Conservation (phyloP, 768 basidiomycete species). For the Gyrodon lividus region DNA sequence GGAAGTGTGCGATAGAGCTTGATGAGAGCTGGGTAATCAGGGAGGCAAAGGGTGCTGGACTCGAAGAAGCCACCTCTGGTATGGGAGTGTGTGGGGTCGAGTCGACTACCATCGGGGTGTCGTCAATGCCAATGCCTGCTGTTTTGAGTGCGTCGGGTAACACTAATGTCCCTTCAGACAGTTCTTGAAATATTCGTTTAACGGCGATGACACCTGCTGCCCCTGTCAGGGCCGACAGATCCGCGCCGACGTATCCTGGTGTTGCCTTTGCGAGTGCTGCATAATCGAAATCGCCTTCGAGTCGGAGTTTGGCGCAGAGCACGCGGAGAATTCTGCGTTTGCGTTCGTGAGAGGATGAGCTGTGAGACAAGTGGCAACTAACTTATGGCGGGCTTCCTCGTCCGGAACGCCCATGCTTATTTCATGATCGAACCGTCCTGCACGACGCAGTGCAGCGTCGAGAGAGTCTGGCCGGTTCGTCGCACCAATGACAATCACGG, state of each 20-base stretch:
- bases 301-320: constrained; percentile 75
- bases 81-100: constrained; percentile 16
- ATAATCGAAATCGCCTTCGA: constrained; percentile 90
- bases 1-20: constrained; percentile 85
- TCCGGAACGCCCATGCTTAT: constrained; percentile 98
- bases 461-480: constrained; percentile 95
- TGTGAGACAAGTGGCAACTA: constrained; percentile 24
- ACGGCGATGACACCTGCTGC: constrained; percentile 96
- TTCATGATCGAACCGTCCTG: constrained; percentile 96
- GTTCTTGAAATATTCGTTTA: constrained; percentile 86
- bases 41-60: constrained; percentile 34
- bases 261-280: constrained; percentile 83
- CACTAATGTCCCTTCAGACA: constrained; percentile 64
- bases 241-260: constrained; percentile 96
- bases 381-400: constrained; percentile 88
- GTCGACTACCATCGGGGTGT: constrained; percentile 41
- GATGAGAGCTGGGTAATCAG: constrained; percentile 42
- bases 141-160: constrained; percentile 42
- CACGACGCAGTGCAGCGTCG: constrained; percentile 89
- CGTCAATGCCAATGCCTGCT: constrained; percentile 21
- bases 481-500: constrained; percentile 93
- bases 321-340: constrained; percentile 78
- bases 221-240: constrained; percentile 84
- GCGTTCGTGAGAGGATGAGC: not conserved
- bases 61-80: constrained; percentile 14